Conservation (phyloP, 2,329 filamentous ascomycete genomes). For the Fragosphaeria purpurea region DNA sequence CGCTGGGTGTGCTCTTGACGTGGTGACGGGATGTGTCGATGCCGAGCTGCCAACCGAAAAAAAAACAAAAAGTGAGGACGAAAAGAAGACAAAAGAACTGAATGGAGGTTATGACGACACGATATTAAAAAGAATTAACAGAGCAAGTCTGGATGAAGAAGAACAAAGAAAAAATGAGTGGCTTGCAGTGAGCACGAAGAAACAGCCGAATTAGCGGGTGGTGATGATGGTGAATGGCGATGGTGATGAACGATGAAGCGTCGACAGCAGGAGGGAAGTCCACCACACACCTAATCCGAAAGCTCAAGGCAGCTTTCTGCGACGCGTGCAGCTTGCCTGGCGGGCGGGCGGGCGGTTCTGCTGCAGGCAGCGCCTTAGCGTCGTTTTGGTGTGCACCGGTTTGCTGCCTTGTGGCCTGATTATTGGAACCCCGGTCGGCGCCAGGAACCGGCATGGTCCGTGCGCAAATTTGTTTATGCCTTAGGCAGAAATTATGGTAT, state of each 20-base stretch:
- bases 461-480: not conserved
- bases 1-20: too few relatives aligned
- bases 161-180: not conserved
- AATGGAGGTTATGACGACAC: too few relatives aligned
- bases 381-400: not conserved
- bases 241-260: not conserved
- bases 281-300: not conserved
- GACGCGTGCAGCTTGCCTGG: constrained; percentile 11
- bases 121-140: too few relatives aligned
- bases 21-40: too few relatives aligned
- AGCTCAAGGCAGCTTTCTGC: constrained; percentile 14
- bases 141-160: not conserved
- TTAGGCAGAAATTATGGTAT: too few relatives aligned
- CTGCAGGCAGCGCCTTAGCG: constrained; percentile 2
- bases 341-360: not conserved
- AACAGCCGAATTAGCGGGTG: not conserved
- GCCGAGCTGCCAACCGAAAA: too few relatives aligned
- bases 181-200: not conserved
- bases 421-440: too few relatives aligned
- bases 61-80: not conserved
- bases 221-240: not conserved
- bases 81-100: not conserved
- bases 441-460: constrained; percentile 1
- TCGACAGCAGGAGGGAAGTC: not conserved
- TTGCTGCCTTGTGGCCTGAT: constrained; percentile 8